Conservation (phyloP, 2,329 filamentous ascomycete species). For the Juglanconis sp. region DNA sequence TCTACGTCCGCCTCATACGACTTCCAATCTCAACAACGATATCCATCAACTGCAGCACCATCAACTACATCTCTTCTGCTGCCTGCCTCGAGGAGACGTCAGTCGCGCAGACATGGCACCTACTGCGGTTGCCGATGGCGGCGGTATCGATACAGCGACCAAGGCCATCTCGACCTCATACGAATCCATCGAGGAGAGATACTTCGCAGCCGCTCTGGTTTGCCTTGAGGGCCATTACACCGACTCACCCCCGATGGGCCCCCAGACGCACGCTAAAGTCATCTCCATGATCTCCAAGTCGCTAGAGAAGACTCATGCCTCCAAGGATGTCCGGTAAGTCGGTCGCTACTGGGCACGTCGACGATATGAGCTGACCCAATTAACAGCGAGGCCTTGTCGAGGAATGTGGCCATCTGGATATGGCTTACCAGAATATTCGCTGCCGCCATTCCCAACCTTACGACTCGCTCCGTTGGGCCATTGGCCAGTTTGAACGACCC, state of each 20-base stretch:
- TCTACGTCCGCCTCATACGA: neutral
- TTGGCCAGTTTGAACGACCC: conserved; percentile 51
- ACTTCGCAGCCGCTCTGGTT: conserved; percentile 58
- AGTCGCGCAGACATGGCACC: conserved; percentile 19
- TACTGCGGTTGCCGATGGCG: conserved; percentile 18
- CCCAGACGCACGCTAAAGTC: conserved; percentile 51
- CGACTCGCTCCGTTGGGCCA: conserved; percentile 56
- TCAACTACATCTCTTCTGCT: neutral
- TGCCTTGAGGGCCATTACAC: conserved; percentile 61
- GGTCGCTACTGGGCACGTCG: neutral
- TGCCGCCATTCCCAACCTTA: conserved; percentile 58
- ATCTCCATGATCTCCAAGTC: conserved; percentile 58
- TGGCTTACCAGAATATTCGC: conserved; percentile 61
- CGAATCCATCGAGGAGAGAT: conserved; percentile 61
- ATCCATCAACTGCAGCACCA: neutral
- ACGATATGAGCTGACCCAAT: neutral
- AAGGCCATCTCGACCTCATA: conserved; percentile 22
- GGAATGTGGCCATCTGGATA: conserved; percentile 64
- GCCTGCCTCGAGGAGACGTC: neutral
- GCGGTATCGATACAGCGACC: conserved; percentile 19
- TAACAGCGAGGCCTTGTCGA: conserved; percentile 54
- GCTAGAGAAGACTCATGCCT: conserved; percentile 61
- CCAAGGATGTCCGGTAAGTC: conserved; percentile 56
- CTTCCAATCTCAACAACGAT: neutral
- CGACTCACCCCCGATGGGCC: conserved; percentile 54